A percentile compares a stretch with the other conserved stretches of the same genome.
Evolutionary conservation across 129 eudicot genomes (phyloP).

Genomic region (Mikania micrantha): DNA sequence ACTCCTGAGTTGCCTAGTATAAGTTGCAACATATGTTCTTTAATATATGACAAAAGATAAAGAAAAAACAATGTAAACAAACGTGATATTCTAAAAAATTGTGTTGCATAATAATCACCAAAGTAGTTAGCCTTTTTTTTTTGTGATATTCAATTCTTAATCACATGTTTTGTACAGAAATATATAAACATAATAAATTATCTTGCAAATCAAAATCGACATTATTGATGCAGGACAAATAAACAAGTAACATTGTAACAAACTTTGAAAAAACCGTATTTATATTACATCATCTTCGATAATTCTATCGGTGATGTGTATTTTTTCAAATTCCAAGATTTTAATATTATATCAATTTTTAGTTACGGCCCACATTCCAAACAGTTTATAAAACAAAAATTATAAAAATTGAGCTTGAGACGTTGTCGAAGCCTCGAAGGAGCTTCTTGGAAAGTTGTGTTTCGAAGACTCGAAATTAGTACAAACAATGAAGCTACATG

Average conservation of each 20-base stretch:
- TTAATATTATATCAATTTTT: too few relatives aligned
- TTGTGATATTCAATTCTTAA: neutral
- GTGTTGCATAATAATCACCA: neutral
- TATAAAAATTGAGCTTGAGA: neutral
- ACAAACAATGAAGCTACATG: conserved; percentile 1
- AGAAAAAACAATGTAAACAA: too few relatives aligned
- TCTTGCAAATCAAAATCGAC: too few relatives aligned
- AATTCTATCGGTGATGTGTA: neutral
- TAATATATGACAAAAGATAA: neutral
- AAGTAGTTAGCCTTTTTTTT: neutral
- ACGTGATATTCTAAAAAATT: neutral
- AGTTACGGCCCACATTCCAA: neutral
- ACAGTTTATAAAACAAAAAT: neutral
- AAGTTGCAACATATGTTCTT: neutral
- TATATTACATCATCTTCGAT: neutral
- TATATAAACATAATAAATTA: neutral
- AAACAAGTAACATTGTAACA: too few relatives aligned
- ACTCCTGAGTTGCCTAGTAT: neutral
- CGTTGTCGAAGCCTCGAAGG: neutral
- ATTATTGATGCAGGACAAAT: too few relatives aligned
- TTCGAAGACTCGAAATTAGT: neutral
- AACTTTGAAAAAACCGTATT: too few relatives aligned
- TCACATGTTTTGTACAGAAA: neutral
- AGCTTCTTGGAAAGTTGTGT: too few relatives aligned
- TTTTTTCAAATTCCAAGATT: too few relatives aligned